phyloP scores from a whole-genome alignment of 2,329 filamentous ascomycete genomes.

The Cladosporium sp. region DNA sequence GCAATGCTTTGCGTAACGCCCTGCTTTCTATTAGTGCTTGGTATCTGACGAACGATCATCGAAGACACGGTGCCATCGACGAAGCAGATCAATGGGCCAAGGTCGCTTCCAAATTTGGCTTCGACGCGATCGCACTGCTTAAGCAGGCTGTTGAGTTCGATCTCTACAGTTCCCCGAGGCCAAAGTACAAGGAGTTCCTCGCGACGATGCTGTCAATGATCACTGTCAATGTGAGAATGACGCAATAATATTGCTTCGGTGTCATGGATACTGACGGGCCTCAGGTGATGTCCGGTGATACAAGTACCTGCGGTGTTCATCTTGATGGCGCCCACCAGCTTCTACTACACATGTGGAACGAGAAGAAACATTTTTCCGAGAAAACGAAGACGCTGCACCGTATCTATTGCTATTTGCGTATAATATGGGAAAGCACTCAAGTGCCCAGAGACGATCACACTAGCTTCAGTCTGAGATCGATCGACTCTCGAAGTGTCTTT shows the following conservation, averaged over 20 bases:
- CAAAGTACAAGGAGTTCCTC: constrained; percentile 8
- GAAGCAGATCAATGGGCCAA: neutral
- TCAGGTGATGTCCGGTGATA: constrained; percentile 7
- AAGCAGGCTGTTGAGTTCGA: constrained; percentile 5
- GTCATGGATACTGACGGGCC: neutral
- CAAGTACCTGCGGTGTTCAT: constrained; percentile 9
- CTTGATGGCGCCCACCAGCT: constrained; percentile 15
- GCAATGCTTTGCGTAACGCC: neutral
- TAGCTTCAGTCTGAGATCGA: neutral
- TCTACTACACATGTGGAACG: constrained; percentile 12
- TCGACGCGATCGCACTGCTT: constrained; percentile 2
- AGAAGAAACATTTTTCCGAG: constrained; percentile 1
- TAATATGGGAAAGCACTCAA: constrained; percentile 1
- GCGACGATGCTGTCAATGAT: constrained; percentile 6
- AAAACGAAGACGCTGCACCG: constrained; percentile 4
- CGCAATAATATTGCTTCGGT: neutral
- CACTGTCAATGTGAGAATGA: neutral
- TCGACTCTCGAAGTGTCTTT: neutral
- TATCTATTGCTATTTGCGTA: constrained; percentile 6
- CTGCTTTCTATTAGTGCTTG: constrained; percentile 1
- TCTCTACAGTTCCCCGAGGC: neutral
- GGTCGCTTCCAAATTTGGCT: neutral
- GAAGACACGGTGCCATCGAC: neutral
- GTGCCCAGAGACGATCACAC: neutral
- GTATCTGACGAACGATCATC: constrained; percentile 4